phyloP scores from a whole-genome alignment of 352 stramenopile species.

The Pythium sp. region DNA sequence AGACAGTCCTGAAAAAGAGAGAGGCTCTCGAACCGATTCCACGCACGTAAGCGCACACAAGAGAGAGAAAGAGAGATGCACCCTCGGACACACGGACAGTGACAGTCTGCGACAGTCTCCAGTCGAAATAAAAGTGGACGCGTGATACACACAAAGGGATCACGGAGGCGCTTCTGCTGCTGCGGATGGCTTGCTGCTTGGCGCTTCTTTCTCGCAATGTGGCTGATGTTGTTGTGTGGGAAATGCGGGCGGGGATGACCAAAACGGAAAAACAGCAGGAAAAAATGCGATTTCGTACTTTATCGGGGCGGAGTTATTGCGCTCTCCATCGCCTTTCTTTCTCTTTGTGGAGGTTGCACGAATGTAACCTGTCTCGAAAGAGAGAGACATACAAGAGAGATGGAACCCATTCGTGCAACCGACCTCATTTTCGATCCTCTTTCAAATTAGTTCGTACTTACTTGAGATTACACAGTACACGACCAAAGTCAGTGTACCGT shows the following conservation, averaged over 20 bases:
- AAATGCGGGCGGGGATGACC: background rate
- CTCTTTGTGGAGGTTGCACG: background rate
- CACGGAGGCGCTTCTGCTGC: background rate
- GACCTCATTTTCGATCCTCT: background rate
- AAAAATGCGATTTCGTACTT: background rate
- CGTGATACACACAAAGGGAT: background rate
- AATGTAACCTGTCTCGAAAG: background rate
- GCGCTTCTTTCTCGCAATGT: background rate
- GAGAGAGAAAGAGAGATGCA: background rate
- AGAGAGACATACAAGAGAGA: background rate
- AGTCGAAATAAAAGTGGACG: too few species aligned
- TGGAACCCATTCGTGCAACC: background rate
- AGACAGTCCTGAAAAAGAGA: background rate
- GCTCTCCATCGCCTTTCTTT: conserved; percentile 1
- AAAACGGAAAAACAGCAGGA: background rate
- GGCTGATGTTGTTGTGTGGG: background rate
- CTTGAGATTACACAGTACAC: background rate
- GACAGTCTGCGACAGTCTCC: too few species aligned
- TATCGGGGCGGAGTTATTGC: background rate
- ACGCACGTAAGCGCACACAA: background rate
- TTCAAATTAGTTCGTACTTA: background rate
- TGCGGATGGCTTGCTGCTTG: background rate
- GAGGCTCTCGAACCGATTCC: background rate
- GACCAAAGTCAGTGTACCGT: background rate
- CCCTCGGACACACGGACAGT: too few species aligned